Conservation (phyloP, 805 yeast species). For the Danielia reshetovae region DNA sequence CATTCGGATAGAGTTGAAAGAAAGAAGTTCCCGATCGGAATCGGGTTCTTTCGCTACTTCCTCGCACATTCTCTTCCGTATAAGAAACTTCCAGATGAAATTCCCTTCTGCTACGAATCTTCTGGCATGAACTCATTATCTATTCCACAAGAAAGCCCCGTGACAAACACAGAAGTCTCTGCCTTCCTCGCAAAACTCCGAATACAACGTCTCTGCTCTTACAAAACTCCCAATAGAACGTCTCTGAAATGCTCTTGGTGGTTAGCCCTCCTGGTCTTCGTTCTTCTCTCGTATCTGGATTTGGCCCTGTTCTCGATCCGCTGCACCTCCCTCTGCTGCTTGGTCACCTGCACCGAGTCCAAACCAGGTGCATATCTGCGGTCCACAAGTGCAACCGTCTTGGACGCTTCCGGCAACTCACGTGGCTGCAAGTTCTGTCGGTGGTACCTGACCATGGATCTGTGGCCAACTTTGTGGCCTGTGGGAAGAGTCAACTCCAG, state of each 20-base stretch:
- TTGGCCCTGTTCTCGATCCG: constrained; percentile 21
- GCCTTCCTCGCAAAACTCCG: too few species aligned
- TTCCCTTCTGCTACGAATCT: too few species aligned
- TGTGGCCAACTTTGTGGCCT: constrained; percentile 78
- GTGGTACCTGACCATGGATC: constrained; percentile 67
- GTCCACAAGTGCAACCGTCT: constrained; percentile 75
- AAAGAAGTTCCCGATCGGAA: too few species aligned
- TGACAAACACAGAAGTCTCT: too few species aligned
- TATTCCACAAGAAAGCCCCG: too few species aligned
- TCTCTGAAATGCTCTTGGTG: constrained; percentile 58
- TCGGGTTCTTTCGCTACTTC: too few species aligned
- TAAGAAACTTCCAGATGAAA: too few species aligned
- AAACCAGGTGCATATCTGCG: constrained; percentile 44
- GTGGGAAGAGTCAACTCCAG: constrained; percentile 57
- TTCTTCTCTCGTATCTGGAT: constrained; percentile 22
- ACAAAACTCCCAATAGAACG: constrained; percentile 43
- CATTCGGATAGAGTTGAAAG: too few species aligned
- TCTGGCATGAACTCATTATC: too few species aligned
- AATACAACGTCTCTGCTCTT: too few species aligned
- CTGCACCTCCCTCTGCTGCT: constrained; percentile 29
- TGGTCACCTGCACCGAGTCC: constrained; percentile 23
- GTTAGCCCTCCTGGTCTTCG: constrained; percentile 26
- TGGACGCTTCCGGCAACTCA: constrained; percentile 58
- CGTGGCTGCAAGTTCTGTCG: constrained; percentile 49
- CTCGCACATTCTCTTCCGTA: too few species aligned